Evolutionary conservation across 805 yeast species (phyloP), one percentile per base, ranked within the genome.

Genomic region (Lachancea waltii): DNA sequence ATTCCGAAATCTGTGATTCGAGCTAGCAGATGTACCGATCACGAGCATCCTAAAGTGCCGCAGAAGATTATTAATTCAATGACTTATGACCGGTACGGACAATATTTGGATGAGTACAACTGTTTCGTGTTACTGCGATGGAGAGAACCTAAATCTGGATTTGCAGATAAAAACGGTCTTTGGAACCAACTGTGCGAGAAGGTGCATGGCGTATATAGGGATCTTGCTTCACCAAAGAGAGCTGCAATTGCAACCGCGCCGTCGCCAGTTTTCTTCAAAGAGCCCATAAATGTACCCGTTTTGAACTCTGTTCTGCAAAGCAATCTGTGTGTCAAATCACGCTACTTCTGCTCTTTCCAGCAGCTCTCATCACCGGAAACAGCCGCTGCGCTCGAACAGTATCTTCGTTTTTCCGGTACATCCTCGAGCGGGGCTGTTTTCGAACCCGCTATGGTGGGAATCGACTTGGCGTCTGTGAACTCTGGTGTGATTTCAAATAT

Each of bases 91-190:
- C 41, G 38, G 25, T 50, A 48, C 27, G 28, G 29, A 15, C 31
- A 36, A 26, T 44, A 33, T 18, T 34, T 48, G 14, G 19, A 36
- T 3, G 18, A 18, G 3, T 37, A 48, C 38, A 47, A 45, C 34
- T 31, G 42, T 7, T 44, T 51, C 35, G 42, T 40, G 13, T 24
- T 51, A 3, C 49, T 44, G 26, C 47, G 40, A 17, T 48, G 17
- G 29, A 24, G 17, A 15, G 13, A 9, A 9, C 13, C 10, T 21
- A 11, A 24, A 32, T n/a, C 19, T 17, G 15, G 33, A 16, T 6
- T 10, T 8, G 16, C 17, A 5, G 15, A 30, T 11, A n/a, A 17
- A 10, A 21, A 30, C 2, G 8, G 15, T 11, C 20, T 25, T 13
- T 36, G 40, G 40, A 18, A 20, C 16, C 7, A 25, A 8, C 30